These are phyloP conservation scores for Oryza brachyantha DNA, from an alignment of 176 grass and related monocot genomes.

Conservation along the genomic window DNA sequence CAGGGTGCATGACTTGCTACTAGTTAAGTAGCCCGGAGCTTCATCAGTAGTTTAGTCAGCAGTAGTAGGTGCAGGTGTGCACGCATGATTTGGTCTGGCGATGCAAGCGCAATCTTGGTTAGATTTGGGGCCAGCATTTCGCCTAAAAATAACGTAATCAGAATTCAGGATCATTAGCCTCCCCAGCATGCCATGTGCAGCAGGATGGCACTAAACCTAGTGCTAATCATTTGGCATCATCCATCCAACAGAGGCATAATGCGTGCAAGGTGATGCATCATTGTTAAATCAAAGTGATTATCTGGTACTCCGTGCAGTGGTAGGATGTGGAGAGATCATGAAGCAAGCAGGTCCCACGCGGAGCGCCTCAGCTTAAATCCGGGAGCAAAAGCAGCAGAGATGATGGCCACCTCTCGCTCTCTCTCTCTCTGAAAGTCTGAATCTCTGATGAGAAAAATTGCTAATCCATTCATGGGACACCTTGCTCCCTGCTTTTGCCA, in stretches of 20 bases:
- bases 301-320: not conserved
- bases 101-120: constrained; percentile 33
- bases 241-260: not conserved
- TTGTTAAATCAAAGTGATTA: not conserved
- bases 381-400: constrained; percentile 33
- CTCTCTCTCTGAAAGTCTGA: too few species aligned
- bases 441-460: too few species aligned
- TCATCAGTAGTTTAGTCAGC: constrained; percentile 31
- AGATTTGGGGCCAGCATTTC: constrained; percentile 46
- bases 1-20: not conserved
- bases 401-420: too few species aligned
- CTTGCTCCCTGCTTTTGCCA: not conserved
- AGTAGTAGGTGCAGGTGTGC: constrained; percentile 6
- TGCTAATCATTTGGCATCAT: constrained; percentile 6
- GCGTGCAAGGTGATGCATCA: not conserved
- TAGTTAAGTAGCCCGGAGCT: not conserved
- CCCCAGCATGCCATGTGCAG: constrained; percentile 37
- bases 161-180: not conserved
- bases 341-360: constrained; percentile 18
- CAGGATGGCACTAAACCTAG: constrained; percentile 20
- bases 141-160: not conserved
- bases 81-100: not conserved
- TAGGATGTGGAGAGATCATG: not conserved
- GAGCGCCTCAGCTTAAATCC: constrained; percentile 21
- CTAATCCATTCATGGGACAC: not conserved